Conservation (phyloP, 2,329 filamentous ascomycete species). For the Trichoderma harzianum region DNA sequence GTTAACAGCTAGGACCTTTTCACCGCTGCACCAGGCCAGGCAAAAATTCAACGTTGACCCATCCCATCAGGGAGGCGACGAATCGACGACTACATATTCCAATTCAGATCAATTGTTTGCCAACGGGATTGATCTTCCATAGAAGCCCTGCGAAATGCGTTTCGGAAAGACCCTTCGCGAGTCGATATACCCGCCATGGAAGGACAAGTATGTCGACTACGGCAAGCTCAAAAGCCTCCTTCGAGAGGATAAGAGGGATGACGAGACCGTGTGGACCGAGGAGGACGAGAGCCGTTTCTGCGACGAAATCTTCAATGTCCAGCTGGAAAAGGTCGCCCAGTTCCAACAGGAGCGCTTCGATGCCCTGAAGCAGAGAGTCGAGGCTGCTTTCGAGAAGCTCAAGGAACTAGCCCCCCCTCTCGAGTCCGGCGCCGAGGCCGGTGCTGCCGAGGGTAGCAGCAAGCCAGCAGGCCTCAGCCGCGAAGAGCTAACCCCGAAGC, state of each 20-base stretch:
- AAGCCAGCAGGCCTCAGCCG: slow-evolving; percentile 40
- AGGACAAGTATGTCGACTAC: slow-evolving; percentile 93
- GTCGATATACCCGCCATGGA: slow-evolving; percentile 82
- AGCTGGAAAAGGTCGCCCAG: slow-evolving; percentile 88
- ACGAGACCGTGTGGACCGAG: slow-evolving; percentile 79
- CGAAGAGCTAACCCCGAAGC: slow-evolving; percentile 47
- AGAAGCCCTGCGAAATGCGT: slow-evolving; percentile 59
- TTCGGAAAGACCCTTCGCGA: slow-evolving; percentile 86
- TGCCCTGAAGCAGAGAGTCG: slow-evolving; percentile 51
- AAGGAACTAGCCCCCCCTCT: slow-evolving; percentile 66
- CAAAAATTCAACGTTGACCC: neutral
- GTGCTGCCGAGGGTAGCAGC: slow-evolving; percentile 12
- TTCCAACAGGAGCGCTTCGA: slow-evolving; percentile 81
- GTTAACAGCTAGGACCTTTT: neutral
- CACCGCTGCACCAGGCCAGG: neutral
- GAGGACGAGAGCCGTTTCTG: slow-evolving; percentile 92
- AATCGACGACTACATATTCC: neutral
- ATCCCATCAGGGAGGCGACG: neutral
- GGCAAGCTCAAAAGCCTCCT: slow-evolving; percentile 85
- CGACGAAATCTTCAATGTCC: slow-evolving; percentile 89
- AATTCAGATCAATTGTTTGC: neutral
- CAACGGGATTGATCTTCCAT: neutral
- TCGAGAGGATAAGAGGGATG: slow-evolving; percentile 65
- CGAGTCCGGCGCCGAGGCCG: slow-evolving; percentile 35
- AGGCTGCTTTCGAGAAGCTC: slow-evolving; percentile 64